phyloP scores from a whole-genome alignment of 2,329 filamentous ascomycete species.

The Stagonosporopsis tanaceti region DNA sequence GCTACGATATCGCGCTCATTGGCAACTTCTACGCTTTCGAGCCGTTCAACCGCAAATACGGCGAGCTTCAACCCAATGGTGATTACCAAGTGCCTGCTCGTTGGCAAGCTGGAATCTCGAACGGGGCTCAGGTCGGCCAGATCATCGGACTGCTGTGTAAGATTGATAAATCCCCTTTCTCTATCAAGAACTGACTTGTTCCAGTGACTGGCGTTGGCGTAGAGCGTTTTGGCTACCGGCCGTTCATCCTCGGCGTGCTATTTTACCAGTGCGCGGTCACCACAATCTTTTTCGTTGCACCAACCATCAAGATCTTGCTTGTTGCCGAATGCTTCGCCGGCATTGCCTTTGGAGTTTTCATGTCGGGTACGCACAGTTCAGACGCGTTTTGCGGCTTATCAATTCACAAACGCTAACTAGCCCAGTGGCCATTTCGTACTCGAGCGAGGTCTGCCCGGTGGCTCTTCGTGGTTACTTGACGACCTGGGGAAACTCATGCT shows the following conservation, averaged over 20 bases:
- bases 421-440: slow-evolving; percentile 52
- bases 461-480: slow-evolving; percentile 63
- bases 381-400: not conserved
- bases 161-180: not conserved
- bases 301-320: slow-evolving; percentile 23
- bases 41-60: slow-evolving; percentile 52
- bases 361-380: slow-evolving; percentile 5
- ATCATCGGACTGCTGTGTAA: slow-evolving; percentile 48
- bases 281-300: slow-evolving; percentile 31
- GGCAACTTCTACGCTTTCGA: slow-evolving; percentile 71
- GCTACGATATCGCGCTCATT: slow-evolving; percentile 80
- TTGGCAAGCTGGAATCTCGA: slow-evolving; percentile 54
- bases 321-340: slow-evolving; percentile 30
- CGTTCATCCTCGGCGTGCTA: slow-evolving; percentile 26
- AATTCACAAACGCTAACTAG: slow-evolving; percentile 10
- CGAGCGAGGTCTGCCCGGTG: slow-evolving; percentile 70
- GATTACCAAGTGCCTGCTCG: slow-evolving; percentile 49
- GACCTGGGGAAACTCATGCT: slow-evolving; percentile 60
- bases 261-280: slow-evolving; percentile 21
- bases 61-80: slow-evolving; percentile 38
- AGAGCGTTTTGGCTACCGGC: slow-evolving; percentile 48
- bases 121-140: slow-evolving; percentile 50
- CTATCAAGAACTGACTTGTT: not conserved
- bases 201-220: slow-evolving; percentile 48
- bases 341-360: slow-evolving; percentile 53